Evolutionary conservation across 768 basidiomycete genomes (phyloP).

Genomic region (Dioszegia hungarica): DNA sequence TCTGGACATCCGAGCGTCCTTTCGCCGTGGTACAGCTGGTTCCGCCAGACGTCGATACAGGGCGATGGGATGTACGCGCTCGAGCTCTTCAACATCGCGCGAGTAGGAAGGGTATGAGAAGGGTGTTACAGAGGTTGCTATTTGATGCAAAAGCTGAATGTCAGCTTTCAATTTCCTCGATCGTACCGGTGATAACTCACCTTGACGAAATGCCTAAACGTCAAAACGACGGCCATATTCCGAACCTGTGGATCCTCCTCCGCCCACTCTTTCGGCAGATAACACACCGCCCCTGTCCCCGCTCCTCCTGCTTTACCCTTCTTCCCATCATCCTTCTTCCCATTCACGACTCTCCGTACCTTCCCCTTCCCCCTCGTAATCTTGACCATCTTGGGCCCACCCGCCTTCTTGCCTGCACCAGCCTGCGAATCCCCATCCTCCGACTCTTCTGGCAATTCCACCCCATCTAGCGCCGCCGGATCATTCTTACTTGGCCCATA

Average conservation of each 20-base stretch:
- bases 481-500: conserved; percentile 40
- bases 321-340: conserved; percentile 8
- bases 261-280: conserved; percentile 41
- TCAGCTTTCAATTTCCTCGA: not conserved
- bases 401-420: conserved; percentile 4
- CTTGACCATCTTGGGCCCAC: conserved; percentile 22
- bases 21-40: conserved; percentile 27
- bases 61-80: conserved; percentile 45
- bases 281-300: conserved; percentile 19
- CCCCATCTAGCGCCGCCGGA: conserved; percentile 31
- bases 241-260: conserved; percentile 36
- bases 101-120: conserved; percentile 45
- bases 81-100: conserved; percentile 40
- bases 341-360: conserved; percentile 28
- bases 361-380: conserved; percentile 33
- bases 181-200: conserved; percentile 22
- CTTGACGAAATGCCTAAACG: conserved; percentile 48
- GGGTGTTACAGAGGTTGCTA: conserved; percentile 41
- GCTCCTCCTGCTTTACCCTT: conserved; percentile 22
- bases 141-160: conserved; percentile 41
- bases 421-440: conserved; percentile 11
- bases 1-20: conserved; percentile 21
- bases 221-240: conserved; percentile 47
- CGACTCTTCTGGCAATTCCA: conserved; percentile 24
- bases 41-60: conserved; percentile 45